Evolutionary conservation across 768 basidiomycete species (phyloP), one percentile per base, ranked within the genome.

Genomic region (Termitomyces heimii): DNA sequence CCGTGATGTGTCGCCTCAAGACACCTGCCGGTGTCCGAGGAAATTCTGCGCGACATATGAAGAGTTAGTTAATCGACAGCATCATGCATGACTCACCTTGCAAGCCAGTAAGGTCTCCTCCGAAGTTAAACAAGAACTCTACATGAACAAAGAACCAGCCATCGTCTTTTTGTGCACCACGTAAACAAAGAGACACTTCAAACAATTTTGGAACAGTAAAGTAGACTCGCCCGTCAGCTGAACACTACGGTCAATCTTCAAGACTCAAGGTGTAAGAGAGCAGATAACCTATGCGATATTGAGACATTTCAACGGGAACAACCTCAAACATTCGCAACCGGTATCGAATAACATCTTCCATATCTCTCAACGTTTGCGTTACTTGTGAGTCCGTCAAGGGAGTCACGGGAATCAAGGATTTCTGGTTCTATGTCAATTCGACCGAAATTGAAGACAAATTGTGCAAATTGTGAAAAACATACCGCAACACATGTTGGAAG

Each of bases 61-160:
- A 55, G 20, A 42, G 18, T 12, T 20, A 42, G 18, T 12, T 20
- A 9, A 49, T 35, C 14, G 32, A 6, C 2, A 34, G 22, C 18
- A 6, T n/a, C 39, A 20, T 20, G 13, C 51, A 14, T 20, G 42
- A 26, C 63, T 22, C 60, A 86, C 89, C 88, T 79, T 91, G 85
- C 56, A 84, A 73, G 13, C 83, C 83, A 35, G 86, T 88, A 40
- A 83, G 73, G 66, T 90, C 89, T 13, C 90, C 89, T 16, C 86
- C 85, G 6, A 91, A 78, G 32, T 72, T 83, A 44, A 92, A 82
- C 29, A 87, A 73, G 64, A 93, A 92, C 64, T 88, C 85, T 0
- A 88, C 86, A 57, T 82, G 73, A 22, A 90, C 85, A 60, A 92
- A 87, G 70, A 94, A 94, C 94, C 94, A 97, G 1, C 86, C 84